Evolutionary conservation across 139 green algal species (phyloP), one percentile per base, ranked within the genome.

Genomic region (Tetradesmus lagerheimii): DNA sequence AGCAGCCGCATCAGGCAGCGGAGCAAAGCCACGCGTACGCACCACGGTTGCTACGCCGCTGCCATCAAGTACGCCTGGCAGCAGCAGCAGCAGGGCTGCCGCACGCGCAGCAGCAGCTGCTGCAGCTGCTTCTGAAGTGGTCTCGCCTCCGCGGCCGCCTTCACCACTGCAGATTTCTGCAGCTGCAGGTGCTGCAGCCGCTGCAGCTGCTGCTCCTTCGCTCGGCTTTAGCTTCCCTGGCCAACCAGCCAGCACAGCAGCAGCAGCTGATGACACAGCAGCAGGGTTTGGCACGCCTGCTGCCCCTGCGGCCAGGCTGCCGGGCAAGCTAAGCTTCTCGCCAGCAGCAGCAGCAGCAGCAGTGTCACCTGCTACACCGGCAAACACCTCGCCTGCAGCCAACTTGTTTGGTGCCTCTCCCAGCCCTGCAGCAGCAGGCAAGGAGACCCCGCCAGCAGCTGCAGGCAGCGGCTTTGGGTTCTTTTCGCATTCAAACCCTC

Each of bases 131-230:
- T 43, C 47, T 31, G 23, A 71, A 23, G 27, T 75, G 8, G 71
- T 67, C 14, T 43, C 85, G 31, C 85, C 77, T 23, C 34, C 35
- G 31, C 29, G 76, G 20, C 77, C 87, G 0, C n/a, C 87, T 53
- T 90, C 87, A 64, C 87, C 87, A 9, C 37, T 86, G 87, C 87
- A 86, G 77, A 85, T 86, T 25, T 38, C 87, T 35, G 87, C 87
- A 37, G 87, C 76, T 35, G 87, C 77, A 37, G 18, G 67, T 14
- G 4, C 53, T 4, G 9, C 53, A 45, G 87, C 76, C 39, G 37
- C 39, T 20, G 38, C 12, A 23, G 53, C 35, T 23, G 35, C 27
- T 62, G 8, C 45, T n/a, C 47, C 86, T 16, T 76, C 86, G 39
- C 29, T 76, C 15, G 45, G 38, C 43, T 85, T 90, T 75, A 85